Percentiles rank a stretch among this genome's conserved stretches.
Conservation (phyloP, 495 filamentous ascomycete species). For the Pyrenopolyporus hunteri region DNA sequence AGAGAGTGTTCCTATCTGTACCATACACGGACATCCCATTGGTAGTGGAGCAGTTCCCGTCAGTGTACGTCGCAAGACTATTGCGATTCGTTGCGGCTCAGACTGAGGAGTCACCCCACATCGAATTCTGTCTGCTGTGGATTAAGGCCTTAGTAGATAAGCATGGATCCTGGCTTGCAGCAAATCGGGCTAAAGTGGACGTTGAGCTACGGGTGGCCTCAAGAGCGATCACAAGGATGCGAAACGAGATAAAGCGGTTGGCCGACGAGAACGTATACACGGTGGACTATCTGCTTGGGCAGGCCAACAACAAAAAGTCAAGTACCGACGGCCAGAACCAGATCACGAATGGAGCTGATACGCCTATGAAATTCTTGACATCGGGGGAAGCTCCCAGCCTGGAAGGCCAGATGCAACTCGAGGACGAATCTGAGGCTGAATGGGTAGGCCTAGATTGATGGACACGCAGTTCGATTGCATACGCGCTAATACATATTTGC, state of each 20-base stretch:
- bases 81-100: slow-evolving; percentile 84
- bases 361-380: slow-evolving; percentile 34
- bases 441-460: slow-evolving; percentile 62
- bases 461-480: background rate
- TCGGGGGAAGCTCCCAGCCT: slow-evolving; percentile 33
- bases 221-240: slow-evolving; percentile 76
- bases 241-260: slow-evolving; percentile 71
- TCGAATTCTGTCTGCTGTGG: slow-evolving; percentile 94
- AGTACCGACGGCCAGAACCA: slow-evolving; percentile 5
- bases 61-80: slow-evolving; percentile 82
- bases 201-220: slow-evolving; percentile 81
- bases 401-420: slow-evolving; percentile 43
- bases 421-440: slow-evolving; percentile 51
- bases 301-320: slow-evolving; percentile 40
- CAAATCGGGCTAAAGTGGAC: slow-evolving; percentile 75
- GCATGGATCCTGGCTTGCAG: slow-evolving; percentile 83
- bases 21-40: slow-evolving; percentile 76
- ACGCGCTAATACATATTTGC: background rate
- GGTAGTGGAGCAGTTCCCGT: slow-evolving; percentile 78
- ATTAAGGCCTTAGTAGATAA: slow-evolving; percentile 80
- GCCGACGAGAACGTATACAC: slow-evolving; percentile 87
- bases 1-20: slow-evolving; percentile 82
- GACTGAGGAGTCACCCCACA: slow-evolving; percentile 86
- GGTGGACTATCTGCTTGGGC: slow-evolving; percentile 75
- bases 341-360: slow-evolving; percentile 25